Percentiles rank a stretch among this genome's conserved stretches.
phyloP scores from a whole-genome alignment of 2,329 filamentous ascomycete genomes.

The Sarocladiaceae sp. region DNA sequence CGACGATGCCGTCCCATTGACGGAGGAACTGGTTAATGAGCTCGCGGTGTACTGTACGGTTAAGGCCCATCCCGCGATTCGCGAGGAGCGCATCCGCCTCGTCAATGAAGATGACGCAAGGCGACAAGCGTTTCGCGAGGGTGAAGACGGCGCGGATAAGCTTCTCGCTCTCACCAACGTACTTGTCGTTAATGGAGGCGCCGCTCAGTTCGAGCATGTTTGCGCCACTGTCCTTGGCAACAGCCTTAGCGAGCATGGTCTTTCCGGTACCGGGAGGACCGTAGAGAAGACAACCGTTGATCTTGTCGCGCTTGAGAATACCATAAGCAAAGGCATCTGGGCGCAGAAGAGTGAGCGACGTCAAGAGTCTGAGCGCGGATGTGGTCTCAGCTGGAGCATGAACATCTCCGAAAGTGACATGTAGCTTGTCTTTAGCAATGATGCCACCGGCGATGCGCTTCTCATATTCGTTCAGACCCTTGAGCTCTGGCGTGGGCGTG shows the following conservation, averaged over 20 bases:
- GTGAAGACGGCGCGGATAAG: conserved; percentile 90
- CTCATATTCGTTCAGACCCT: conserved; percentile 68
- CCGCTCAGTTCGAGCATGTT: conserved; percentile 84
- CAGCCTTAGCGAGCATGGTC: conserved; percentile 64
- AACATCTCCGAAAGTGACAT: conserved; percentile 83
- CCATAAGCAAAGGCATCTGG: conserved; percentile 97
- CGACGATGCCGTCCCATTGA: conserved; percentile 90
- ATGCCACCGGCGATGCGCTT: conserved; percentile 77
- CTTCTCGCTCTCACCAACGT: conserved; percentile 93
- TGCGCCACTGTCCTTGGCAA: conserved; percentile 64
- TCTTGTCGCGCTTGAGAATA: conserved; percentile 84
- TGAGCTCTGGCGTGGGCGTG: conserved; percentile 20
- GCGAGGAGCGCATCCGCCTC: conserved; percentile 67
- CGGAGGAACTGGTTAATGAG: conserved; percentile 95
- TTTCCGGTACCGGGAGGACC: conserved; percentile 81
- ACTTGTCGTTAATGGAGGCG: conserved; percentile 93
- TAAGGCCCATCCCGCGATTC: conserved; percentile 62
- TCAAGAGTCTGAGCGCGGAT: conserved; percentile 83
- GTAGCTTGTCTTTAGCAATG: conserved; percentile 75
- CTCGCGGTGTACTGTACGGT: conserved; percentile 72
- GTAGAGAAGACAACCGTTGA: conserved; percentile 84
- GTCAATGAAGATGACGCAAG: conserved; percentile 35
- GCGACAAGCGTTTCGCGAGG: conserved; percentile 83
- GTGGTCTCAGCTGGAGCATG: conserved; percentile 79
- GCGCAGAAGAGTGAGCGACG: conserved; percentile 77